These are phyloP conservation scores for Monosporascus sp. DNA, from an alignment of 2,329 filamentous ascomycete genomes.

Conservation along the genomic window DNA sequence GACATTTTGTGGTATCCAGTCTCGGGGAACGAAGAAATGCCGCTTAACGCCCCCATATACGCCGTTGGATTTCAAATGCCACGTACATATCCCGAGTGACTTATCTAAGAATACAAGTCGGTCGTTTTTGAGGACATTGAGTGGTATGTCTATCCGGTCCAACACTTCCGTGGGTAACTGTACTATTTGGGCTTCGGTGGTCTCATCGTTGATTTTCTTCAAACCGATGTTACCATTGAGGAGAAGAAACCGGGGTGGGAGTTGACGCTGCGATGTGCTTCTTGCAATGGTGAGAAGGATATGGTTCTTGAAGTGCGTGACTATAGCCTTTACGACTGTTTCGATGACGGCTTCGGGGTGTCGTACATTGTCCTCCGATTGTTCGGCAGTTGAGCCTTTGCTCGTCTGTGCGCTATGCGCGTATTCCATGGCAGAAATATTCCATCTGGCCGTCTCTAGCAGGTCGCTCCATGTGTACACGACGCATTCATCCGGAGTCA, in stretches of 20 bases:
- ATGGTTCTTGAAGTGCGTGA: background rate
- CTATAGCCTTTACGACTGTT: background rate
- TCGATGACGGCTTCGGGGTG: background rate
- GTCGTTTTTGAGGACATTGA: conserved; percentile 1
- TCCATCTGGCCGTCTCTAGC: background rate
- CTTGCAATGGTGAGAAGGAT: background rate
- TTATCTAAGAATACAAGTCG: background rate
- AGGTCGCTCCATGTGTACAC: background rate
- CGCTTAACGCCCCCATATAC: background rate
- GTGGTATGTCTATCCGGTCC: background rate
- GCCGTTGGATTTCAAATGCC: background rate
- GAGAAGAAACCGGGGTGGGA: background rate
- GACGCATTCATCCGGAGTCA: background rate
- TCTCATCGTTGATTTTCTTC: background rate
- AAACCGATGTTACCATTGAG: background rate
- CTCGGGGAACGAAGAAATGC: background rate
- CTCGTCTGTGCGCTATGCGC: background rate
- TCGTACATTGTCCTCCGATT: background rate
- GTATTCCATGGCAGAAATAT: background rate
- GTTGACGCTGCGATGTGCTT: background rate
- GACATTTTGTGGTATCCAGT: background rate
- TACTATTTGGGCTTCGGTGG: background rate
- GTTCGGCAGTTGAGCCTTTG: background rate
- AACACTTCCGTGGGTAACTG: background rate
- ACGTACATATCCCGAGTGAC: background rate